These are phyloP conservation scores for Penicillium sp. DNA, from an alignment of 2,329 filamentous ascomycete species.

Conservation along the genomic window DNA sequence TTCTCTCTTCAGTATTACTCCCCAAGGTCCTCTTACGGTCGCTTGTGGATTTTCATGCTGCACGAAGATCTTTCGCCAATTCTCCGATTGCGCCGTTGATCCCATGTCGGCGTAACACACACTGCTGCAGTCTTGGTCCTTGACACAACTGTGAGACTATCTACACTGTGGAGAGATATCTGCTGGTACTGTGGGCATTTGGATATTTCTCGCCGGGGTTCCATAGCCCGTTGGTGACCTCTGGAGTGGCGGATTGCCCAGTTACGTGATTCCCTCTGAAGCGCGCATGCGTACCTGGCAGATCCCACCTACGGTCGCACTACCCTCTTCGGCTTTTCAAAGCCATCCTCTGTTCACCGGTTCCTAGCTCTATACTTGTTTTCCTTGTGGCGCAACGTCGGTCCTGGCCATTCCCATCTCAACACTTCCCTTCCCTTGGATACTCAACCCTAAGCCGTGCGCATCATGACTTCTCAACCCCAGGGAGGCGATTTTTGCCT, in stretches of 20 bases:
- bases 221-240: not conserved
- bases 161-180: slow-evolving; percentile 3
- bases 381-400: not conserved
- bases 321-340: not conserved
- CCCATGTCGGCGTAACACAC: slow-evolving; percentile 4
- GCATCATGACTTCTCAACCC: slow-evolving; percentile 34
- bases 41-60: slow-evolving; percentile 11
- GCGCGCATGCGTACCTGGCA: slow-evolving; percentile 7
- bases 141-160: slow-evolving; percentile 17
- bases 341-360: not conserved
- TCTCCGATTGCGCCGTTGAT: slow-evolving; percentile 21
- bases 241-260: slow-evolving; percentile 2
- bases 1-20: slow-evolving; percentile 4
- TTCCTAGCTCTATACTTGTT: not conserved
- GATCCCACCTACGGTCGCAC: slow-evolving; percentile 9
- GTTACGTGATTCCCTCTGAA: slow-evolving; percentile 4
- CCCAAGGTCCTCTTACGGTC: slow-evolving; percentile 19
- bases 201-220: slow-evolving; percentile 1
- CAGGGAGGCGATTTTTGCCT: slow-evolving; percentile 39
- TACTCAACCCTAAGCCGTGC: slow-evolving; percentile 5
- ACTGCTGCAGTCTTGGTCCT: slow-evolving; percentile 6
- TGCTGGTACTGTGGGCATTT: not conserved
- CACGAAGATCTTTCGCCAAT: slow-evolving; percentile 18
- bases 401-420: slow-evolving; percentile 3
- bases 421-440: not conserved